Base-by-base conservation (phyloP, 257 asterid species). In the Plantago ovata region DNA sequence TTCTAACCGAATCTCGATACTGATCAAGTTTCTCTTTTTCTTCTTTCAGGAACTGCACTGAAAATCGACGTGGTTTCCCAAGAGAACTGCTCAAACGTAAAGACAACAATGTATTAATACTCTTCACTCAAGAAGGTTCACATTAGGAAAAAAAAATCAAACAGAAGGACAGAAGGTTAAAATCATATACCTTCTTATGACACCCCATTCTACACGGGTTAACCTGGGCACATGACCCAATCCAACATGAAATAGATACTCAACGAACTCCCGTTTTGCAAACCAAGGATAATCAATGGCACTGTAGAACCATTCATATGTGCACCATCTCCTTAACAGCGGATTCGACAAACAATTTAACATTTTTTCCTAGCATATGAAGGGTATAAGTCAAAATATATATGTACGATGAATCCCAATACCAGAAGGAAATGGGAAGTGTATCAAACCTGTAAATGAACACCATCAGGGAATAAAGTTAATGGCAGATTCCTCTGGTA, bases 221-320 rank as follows among this genome's bases (percentile, higher is more conserved):
- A 86, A 68, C 79, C 94, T 81, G 38, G 94, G 91, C 61, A 81
- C 87, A 62, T 89, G 97, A 47, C 95, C 95, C 70, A 89, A 69
- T 62, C 97, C 95, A 38, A 84, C 95, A 79, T 89, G 94, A 75
- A 72, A 42, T 56, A 89, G 72, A 75, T 89, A 89, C 68, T 89
- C 95, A 66, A 86, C 95, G 72, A 86, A 86, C 79, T 86, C 97
- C 56, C 75, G 78, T 73, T 84, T 86, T 42, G 94, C 84, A 74
- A 84, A 89, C 97, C 97, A 89, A 67, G 97, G 97, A 69, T 76
- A 84, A 76, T 89, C 97, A 66, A 86, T 84, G 59, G 94, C 89
- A 69, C 95, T 86, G 73, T 89, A 89, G 78, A 89, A 89, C 97
- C 95, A 89, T 69, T 89, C 97, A 63, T 78, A 86, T 38, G 76